A percentile compares a stretch with the other conserved stretches of the same genome.
Conservation (phyloP, 2,329 filamentous ascomycete genomes). For the Fusarium falciforme region DNA sequence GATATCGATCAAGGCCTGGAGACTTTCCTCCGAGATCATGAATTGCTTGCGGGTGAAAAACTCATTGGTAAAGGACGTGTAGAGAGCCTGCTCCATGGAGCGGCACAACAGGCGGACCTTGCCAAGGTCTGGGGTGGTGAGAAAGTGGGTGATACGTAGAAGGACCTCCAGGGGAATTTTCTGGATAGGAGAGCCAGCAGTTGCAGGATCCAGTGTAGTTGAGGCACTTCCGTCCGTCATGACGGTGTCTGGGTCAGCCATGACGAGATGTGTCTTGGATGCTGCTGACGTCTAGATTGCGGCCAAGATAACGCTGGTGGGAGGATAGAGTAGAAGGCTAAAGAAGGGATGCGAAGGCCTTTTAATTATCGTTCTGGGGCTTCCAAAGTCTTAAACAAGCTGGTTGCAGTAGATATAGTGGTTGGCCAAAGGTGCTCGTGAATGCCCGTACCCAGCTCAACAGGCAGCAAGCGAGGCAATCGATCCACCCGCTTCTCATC, state of each 20-base stretch:
- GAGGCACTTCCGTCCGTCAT: constrained; percentile 17
- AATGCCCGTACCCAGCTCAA: neutral
- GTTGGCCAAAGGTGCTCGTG: neutral
- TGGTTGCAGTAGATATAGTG: neutral
- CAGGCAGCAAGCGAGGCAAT: constrained; percentile 34
- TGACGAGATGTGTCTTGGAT: neutral
- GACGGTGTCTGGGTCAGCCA: constrained; percentile 27
- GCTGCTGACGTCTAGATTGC: neutral
- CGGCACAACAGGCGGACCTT: constrained; percentile 67
- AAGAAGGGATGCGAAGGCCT: neutral
- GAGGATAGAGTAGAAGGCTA: neutral
- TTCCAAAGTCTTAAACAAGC: neutral
- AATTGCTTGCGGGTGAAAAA: constrained; percentile 77
- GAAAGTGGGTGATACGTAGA: constrained; percentile 61
- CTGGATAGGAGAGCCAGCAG: constrained; percentile 38
- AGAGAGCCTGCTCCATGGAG: constrained; percentile 63
- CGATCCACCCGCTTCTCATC: constrained; percentile 16
- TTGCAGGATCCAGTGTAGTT: neutral
- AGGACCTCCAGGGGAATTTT: constrained; percentile 70
- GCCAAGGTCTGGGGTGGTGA: constrained; percentile 67
- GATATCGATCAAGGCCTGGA: constrained; percentile 65
- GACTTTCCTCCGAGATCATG: constrained; percentile 68
- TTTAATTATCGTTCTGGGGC: neutral
- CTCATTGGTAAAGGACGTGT: constrained; percentile 67
- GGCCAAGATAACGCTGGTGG: neutral